Evolutionary conservation across 2,329 filamentous ascomycete genomes (phyloP).

Genomic region (Fusarium sp.): DNA sequence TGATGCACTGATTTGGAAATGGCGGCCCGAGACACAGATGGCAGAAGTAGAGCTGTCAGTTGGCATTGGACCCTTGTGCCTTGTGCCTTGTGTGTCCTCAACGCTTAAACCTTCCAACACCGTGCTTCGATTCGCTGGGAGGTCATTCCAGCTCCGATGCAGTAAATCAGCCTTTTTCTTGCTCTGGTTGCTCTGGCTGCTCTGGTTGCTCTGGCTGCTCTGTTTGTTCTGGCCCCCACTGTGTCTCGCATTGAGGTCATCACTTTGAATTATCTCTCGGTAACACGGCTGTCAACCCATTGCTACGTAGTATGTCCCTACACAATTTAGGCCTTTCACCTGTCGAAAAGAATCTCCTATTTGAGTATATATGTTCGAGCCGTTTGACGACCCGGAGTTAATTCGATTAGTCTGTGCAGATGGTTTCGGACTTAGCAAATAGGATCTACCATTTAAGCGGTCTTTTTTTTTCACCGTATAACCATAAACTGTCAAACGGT

Average conservation of each 20-base stretch:
- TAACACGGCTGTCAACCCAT: constrained; percentile 6
- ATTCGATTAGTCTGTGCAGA: background rate
- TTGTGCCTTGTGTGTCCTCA: constrained; percentile 10
- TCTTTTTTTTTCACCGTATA: background rate
- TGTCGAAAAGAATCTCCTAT: constrained; percentile 11
- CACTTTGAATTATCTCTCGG: constrained; percentile 23
- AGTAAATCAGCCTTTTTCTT: constrained; percentile 27
- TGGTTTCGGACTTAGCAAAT: constrained; percentile 17
- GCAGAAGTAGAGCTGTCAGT: constrained; percentile 23
- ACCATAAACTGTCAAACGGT: background rate
- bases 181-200: background rate
- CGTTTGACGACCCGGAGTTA: constrained; percentile 11
- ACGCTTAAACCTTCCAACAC: background rate
- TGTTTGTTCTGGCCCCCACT: constrained; percentile 4
- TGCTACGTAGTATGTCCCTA: no score
- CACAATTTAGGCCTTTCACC: background rate
- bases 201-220: background rate
- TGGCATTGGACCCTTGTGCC: constrained; percentile 22
- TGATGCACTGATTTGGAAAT: constrained; percentile 39
- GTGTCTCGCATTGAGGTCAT: constrained; percentile 39
- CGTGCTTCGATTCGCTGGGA: constrained; percentile 8
- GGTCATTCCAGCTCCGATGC: constrained; percentile 37
- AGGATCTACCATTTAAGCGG: background rate
- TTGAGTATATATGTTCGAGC: constrained; percentile 7
- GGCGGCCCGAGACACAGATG: constrained; percentile 30